Base-by-base conservation (phyloP, 83 land plant species). In the Larix sibirica region DNA sequence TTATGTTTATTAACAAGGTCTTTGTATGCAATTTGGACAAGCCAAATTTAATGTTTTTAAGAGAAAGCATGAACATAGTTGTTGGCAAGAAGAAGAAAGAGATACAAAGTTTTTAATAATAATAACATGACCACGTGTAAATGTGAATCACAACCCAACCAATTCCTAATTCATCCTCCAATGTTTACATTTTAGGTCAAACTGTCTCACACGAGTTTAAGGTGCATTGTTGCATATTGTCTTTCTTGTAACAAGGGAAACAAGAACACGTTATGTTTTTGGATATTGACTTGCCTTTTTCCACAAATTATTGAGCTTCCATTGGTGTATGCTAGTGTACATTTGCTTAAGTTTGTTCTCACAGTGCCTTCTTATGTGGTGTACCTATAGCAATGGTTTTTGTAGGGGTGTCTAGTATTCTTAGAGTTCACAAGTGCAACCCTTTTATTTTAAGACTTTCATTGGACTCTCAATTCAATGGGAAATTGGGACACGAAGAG, bases 401-500 rank as follows among this genome's bases (percentile, higher is more conserved):
- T n/a, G 21, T 12, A n/a, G 6, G 26, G 68, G 5, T 65, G 6
- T 5, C 0, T 24, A 14, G 20, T 65, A 6, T 65, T 65, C 17
- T 24, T 0, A n/a, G 26, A n/a, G 9, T 0, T 65, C 26, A 24
- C 9, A n/a, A n/a, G 68, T 65, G 68, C 17, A 65, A 65, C 0
- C 5, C 6, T n/a, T 65, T 65, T 0, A n/a, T n/a, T n/a, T 65
- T 24, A n/a, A 13, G 0, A 6, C 26, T 65, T 6, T 20, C 26
- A n/a, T 44, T 44, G 0, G 68, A 65, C 14, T 65, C 68, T 24
- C 68, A n/a, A n/a, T 65, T 12, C 68, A 65, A n/a, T 65, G 68
- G 21, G 6, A 18, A n/a, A 5, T 17, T 24, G 1, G 20, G 9
- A 24, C 14, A 65, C 50, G 87, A 67, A 42, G 87, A 84, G 64